Percentiles rank a stretch among this genome's conserved stretches.
phyloP scores from a whole-genome alignment of 2,329 filamentous ascomycete species.

The Hymenoscyphus fraxineus region DNA sequence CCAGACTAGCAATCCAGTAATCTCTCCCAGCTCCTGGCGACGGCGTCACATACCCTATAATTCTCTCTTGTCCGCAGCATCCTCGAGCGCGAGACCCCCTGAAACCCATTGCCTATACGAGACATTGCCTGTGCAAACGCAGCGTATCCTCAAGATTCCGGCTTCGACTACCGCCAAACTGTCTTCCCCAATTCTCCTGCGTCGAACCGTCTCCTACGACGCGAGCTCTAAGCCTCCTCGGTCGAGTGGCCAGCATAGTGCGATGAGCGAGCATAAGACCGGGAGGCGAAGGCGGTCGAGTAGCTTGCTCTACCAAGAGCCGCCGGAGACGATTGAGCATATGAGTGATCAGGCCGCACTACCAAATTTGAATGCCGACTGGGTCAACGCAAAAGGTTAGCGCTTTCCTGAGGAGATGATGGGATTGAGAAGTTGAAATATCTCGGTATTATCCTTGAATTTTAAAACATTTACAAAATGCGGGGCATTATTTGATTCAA shows the following conservation, averaged over 20 bases:
- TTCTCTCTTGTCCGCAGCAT: neutral
- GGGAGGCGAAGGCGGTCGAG: conserved; percentile 90
- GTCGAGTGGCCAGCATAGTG: conserved; percentile 48
- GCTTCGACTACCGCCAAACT: conserved; percentile 80
- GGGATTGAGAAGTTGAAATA: neutral
- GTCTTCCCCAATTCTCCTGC: conserved; percentile 84
- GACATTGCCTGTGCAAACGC: neutral
- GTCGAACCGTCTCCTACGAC: conserved; percentile 89
- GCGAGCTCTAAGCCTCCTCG: conserved; percentile 68
- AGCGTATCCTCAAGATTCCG: conserved; percentile 27
- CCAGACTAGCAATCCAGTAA: neutral
- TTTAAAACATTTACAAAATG: neutral
- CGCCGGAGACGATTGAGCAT: conserved; percentile 93
- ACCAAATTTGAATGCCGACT: conserved; percentile 95
- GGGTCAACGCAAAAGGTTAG: conserved; percentile 98
- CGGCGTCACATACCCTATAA: neutral
- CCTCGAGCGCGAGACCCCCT: neutral
- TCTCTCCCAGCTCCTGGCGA: neutral
- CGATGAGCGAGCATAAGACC: conserved; percentile 60
- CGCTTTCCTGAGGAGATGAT: conserved; percentile 16
- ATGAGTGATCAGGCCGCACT: conserved; percentile 93
- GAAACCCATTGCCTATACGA: neutral
- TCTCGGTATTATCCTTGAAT: conserved; percentile 4
- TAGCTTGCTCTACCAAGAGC: conserved; percentile 96
- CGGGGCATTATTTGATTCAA: neutral